phyloP scores from a whole-genome alignment of 352 stramenopile genomes.

The Globisporangium splendens region DNA sequence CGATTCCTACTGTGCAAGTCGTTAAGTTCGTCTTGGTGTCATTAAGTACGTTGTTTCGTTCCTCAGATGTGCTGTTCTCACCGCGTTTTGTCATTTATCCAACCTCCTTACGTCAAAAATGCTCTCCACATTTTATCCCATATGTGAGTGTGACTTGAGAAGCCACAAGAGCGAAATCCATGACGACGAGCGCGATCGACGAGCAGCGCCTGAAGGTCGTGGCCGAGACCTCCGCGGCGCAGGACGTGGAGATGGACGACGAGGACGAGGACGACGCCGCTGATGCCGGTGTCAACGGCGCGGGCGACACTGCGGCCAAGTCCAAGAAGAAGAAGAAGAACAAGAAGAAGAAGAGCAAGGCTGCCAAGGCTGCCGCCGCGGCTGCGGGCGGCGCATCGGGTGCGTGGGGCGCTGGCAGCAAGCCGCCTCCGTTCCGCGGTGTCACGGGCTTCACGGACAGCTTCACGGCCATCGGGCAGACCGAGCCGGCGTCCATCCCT shows the following conservation, averaged over 20 bases:
- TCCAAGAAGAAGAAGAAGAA: constrained; percentile 45
- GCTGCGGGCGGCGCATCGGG: neutral
- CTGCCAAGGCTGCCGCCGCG: constrained; percentile 2
- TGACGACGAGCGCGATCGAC: constrained; percentile 1
- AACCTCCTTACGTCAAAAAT: no score
- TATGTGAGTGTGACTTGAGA: no score
- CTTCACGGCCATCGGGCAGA: constrained; percentile 91
- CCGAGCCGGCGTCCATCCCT: constrained; percentile 89
- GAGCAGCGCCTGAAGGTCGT: constrained; percentile 4
- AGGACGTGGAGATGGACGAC: constrained; percentile 10
- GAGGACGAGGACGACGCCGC: constrained; percentile 12
- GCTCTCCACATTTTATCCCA: no score
- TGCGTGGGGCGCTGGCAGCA: constrained; percentile 15
- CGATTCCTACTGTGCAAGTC: no score
- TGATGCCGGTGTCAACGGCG: neutral
- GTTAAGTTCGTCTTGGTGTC: no score
- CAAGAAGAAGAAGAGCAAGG: constrained; percentile 28
- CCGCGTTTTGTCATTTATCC: no score
- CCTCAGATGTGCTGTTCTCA: no score
- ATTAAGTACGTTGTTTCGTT: no score
- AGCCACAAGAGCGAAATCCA: no score
- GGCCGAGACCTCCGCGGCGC: neutral
- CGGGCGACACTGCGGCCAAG: constrained; percentile 8
- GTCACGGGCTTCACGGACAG: constrained; percentile 86
- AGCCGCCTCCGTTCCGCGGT: constrained; percentile 41